Conservation (phyloP, 202 grass and related monocot species). For the Carex sylvatica region DNA sequence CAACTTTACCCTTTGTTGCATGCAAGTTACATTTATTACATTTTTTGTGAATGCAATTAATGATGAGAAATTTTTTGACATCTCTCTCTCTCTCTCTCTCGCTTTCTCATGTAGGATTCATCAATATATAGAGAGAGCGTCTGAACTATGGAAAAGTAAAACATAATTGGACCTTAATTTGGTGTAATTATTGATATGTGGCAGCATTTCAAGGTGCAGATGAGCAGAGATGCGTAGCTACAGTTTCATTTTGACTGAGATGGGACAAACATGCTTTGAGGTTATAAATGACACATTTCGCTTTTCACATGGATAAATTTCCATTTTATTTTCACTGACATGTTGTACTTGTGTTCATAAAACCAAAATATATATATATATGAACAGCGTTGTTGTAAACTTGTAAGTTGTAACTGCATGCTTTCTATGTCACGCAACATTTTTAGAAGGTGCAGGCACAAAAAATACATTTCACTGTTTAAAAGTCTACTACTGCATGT, state of each 20-base stretch:
- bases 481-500: not conserved
- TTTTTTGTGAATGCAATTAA: not conserved
- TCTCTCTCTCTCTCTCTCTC: not conserved
- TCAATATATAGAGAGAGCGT: not conserved
- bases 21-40: conserved; percentile 7
- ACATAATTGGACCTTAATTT: conserved; percentile 14
- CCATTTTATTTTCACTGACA: conserved; percentile 22
- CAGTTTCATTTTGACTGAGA: conserved; percentile 26
- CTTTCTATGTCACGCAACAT: not conserved
- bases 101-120: not conserved
- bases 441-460: not conserved
- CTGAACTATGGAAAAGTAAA: not conserved
- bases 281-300: conserved; percentile 15
- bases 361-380: not conserved
- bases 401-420: not conserved
- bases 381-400: not conserved
- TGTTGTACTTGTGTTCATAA: conserved; percentile 4
- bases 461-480: not conserved
- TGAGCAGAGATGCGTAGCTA: conserved; percentile 20
- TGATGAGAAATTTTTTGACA: not conserved
- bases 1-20: not conserved
- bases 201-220: conserved; percentile 24
- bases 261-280: conserved; percentile 21
- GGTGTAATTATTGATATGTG: conserved; percentile 20
- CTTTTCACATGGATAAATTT: conserved; percentile 29